Evolutionary conservation across 805 yeast species (phyloP), one percentile per base, ranked within the genome.

Genomic region (Metschnikowia hibisci): DNA sequence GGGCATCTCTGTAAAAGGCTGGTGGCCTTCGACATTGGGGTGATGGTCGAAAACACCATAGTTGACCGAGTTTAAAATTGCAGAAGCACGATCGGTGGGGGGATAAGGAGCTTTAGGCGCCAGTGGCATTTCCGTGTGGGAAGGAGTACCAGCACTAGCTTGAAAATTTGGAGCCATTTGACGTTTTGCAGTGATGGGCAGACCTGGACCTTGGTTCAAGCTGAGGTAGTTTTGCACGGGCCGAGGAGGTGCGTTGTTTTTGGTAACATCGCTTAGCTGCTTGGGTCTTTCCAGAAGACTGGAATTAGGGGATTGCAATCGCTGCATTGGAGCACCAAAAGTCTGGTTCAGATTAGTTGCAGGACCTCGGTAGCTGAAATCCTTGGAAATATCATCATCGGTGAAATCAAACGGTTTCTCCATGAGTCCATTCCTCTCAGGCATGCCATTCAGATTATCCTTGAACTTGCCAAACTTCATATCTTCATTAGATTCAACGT

Each of bases 11-110:
- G 74, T 67, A 44, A 68, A 70, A 13, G 74, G 74, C 51, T 64
- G 64, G 53, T 70, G 74, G 11, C 75, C 75, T 44, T 70, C 74
- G 3, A 69, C 74, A 46, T 60, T 65, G 2, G 74, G 71, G 46
- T 69, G 75, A 44, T 69, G 74, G 47, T 69, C 73, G 50, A 70
- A 70, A 3, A 69, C 74, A 32, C 70, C 65, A 32, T 48, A 50
- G 27, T 50, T 50, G 32, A 50, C 46, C 25, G 57, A 53, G 37
- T 50, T 51, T 38, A 55, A 50, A 33, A 53, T 42, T 6, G 57
- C 51, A 9, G 50, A 57, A 32, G 48, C 47, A 10, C 49, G 28
- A 11, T 50, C 48, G 5, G 53, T 39, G 8, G 40, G 47, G n/a
- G 66, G 64, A 45, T 61, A 57, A 11, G 69, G 66, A 6, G 49